Percentiles rank a stretch among this genome's conserved stretches.
phyloP scores from a whole-genome alignment of 768 basidiomycete species.

The Podaxis sp. region DNA sequence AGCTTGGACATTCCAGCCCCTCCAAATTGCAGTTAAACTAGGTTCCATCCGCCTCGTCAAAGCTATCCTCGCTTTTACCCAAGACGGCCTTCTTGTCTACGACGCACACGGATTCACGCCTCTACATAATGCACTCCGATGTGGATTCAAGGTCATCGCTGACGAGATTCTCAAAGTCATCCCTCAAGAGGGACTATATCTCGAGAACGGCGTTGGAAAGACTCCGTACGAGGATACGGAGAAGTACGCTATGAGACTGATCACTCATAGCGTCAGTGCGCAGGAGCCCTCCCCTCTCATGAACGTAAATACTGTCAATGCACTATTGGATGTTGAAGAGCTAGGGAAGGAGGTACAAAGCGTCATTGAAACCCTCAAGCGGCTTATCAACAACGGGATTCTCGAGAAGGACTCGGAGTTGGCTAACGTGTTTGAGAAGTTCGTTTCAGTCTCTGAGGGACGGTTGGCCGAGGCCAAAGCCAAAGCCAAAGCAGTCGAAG shows the following conservation, averaged over 20 bases:
- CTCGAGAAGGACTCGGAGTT: slow-evolving; percentile 2
- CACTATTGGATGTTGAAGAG: slow-evolving; percentile 6
- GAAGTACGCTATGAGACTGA: slow-evolving; percentile 26
- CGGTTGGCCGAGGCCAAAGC: slow-evolving; percentile 7
- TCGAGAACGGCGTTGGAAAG: slow-evolving; percentile 52
- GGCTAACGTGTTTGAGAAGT: slow-evolving; percentile 14
- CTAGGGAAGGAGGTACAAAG: slow-evolving; percentile 14
- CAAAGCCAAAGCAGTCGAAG: not conserved
- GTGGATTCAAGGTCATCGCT: slow-evolving; percentile 32
- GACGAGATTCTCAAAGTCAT: slow-evolving; percentile 35
- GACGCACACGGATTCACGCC: slow-evolving; percentile 52
- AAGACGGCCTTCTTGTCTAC: slow-evolving; percentile 33
- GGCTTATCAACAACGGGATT: not conserved
- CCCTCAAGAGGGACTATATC: slow-evolving; percentile 36
- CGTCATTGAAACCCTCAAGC: slow-evolving; percentile 7
- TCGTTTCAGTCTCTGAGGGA: slow-evolving; percentile 10
- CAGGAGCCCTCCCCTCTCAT: not conserved
- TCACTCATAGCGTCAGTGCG: slow-evolving; percentile 17
- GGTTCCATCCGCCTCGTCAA: slow-evolving; percentile 28
- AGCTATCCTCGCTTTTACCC: slow-evolving; percentile 37
- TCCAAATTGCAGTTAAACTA: slow-evolving; percentile 49
- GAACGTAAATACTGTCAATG: not conserved
- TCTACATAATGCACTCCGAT: slow-evolving; percentile 45
- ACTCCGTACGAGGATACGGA: slow-evolving; percentile 36
- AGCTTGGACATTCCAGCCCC: slow-evolving; percentile 35